Evolutionary conservation across 1,284 basidiomycete species (phyloP).

Genomic region (Leccinum subrobustum): DNA sequence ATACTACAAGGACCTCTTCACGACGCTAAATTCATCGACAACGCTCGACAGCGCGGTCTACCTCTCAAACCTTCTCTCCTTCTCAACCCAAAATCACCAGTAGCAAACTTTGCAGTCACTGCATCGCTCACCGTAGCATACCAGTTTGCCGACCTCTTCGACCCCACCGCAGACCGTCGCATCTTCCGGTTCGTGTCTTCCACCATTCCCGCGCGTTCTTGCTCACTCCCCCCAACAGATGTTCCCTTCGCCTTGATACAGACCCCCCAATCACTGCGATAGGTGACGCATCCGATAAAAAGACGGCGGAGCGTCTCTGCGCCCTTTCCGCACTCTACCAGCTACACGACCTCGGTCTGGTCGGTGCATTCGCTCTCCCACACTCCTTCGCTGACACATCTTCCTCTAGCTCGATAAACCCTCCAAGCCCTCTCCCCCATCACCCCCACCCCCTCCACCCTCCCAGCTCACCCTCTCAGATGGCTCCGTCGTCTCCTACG

Average conservation of each 20-base stretch:
- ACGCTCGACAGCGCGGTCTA: conserved; percentile 11
- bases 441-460: conserved; percentile 14
- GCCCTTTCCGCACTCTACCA: conserved; percentile 74
- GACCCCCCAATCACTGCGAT: conserved; percentile 47
- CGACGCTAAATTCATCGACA: conserved; percentile 27
- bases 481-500: conserved; percentile 64
- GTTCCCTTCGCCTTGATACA: conserved; percentile 45
- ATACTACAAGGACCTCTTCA: conserved; percentile 21
- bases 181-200: conserved; percentile 25
- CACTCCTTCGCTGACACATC: not conserved
- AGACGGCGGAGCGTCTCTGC: conserved; percentile 76
- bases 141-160: conserved; percentile 12
- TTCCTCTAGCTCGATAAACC: conserved; percentile 29
- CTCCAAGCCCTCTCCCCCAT: conserved; percentile 20
- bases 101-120: conserved; percentile 37
- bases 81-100: conserved; percentile 46
- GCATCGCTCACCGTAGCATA: conserved; percentile 18
- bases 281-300: conserved; percentile 66
- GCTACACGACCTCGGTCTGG: conserved; percentile 58
- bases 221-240: conserved; percentile 36
- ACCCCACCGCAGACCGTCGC: conserved; percentile 14
- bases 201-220: too few species aligned
- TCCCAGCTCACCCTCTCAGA: conserved; percentile 55
- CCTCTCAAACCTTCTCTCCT: conserved; percentile 34
- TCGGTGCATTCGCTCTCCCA: conserved; percentile 30